phyloP scores from a whole-genome alignment of 2,329 filamentous ascomycete species.

The Epichloe scottii region DNA sequence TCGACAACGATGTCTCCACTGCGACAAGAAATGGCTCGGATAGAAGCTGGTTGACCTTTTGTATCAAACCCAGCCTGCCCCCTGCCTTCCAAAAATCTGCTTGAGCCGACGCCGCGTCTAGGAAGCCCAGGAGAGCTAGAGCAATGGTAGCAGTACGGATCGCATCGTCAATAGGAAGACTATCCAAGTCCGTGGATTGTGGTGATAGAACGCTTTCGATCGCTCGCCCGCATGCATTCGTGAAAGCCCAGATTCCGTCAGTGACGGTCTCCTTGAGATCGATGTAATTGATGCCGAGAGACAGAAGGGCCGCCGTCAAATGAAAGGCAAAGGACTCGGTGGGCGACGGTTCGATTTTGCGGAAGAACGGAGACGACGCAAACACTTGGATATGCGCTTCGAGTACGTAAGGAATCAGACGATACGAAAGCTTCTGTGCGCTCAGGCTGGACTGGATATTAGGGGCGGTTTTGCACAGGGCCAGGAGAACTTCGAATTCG shows the following conservation, averaged over 20 bases:
- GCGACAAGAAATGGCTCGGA: constrained; percentile 77
- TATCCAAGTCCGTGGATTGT: constrained; percentile 42
- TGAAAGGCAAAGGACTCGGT: constrained; percentile 74
- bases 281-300: constrained; percentile 61
- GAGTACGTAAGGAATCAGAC: constrained; percentile 73
- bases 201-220: constrained; percentile 42
- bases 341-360: constrained; percentile 72
- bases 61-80: constrained; percentile 61
- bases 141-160: constrained; percentile 62
- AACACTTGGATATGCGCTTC: constrained; percentile 74
- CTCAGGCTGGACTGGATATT: constrained; percentile 57
- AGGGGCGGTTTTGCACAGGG: constrained; percentile 81
- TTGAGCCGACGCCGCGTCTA: constrained; percentile 68
- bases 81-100: constrained; percentile 69
- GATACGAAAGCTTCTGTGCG: constrained; percentile 65
- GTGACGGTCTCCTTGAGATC: constrained; percentile 54
- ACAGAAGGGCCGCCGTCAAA: constrained; percentile 69
- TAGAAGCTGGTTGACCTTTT: constrained; percentile 58
- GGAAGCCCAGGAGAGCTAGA: constrained; percentile 78
- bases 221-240: constrained; percentile 55
- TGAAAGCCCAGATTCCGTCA: constrained; percentile 56
- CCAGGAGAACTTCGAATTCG: constrained; percentile 84
- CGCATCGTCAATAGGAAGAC: constrained; percentile 51
- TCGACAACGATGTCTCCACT: constrained; percentile 81
- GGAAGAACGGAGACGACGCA: constrained; percentile 67